Evolutionary conservation across 805 yeast species (phyloP).

Genomic region (Candida qinlingensis): DNA sequence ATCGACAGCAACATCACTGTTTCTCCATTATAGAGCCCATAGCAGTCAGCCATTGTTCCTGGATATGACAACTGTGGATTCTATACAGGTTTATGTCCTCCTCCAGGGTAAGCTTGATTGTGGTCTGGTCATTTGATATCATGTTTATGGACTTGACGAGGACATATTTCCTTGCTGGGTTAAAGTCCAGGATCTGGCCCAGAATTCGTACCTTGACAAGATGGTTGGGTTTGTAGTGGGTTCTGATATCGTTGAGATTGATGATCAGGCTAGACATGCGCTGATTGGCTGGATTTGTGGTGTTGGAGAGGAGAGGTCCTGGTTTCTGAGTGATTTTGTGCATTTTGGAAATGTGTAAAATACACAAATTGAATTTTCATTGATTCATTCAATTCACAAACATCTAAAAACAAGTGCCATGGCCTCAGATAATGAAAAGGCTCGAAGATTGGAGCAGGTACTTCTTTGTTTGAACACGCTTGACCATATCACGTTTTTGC

Average conservation of each 20-base stretch:
- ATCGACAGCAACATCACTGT: slow-evolving; percentile 7
- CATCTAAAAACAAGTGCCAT: too few species aligned
- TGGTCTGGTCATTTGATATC: slow-evolving; percentile 4
- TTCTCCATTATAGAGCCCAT: slow-evolving; percentile 16
- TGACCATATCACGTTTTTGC: too few species aligned
- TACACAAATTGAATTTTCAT: too few species aligned
- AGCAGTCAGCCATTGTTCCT: slow-evolving; percentile 18
- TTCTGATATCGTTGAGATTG: slow-evolving; percentile 5
- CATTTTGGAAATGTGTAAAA: too few species aligned
- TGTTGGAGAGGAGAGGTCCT: too few species aligned
- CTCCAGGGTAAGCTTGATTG: slow-evolving; percentile 10
- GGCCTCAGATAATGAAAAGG: too few species aligned
- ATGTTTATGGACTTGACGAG: slow-evolving; percentile 12
- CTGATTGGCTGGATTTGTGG: too few species aligned
- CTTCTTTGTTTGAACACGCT: too few species aligned
- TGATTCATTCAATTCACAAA: too few species aligned
- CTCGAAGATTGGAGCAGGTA: too few species aligned
- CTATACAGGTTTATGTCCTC: slow-evolving; percentile 7
- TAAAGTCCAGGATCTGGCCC: slow-evolving; percentile 18
- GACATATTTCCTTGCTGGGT: slow-evolving; percentile 12
- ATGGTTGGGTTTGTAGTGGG: slow-evolving; percentile 8
- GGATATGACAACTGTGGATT: slow-evolving; percentile 16
- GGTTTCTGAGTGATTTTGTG: too few species aligned
- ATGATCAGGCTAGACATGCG: slow-evolving; percentile 14
- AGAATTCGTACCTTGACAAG: slow-evolving; percentile 18